Base-by-base conservation (phyloP, 192 early-diverging fungal species). In the Gaertneriomyces semiglobifer region DNA sequence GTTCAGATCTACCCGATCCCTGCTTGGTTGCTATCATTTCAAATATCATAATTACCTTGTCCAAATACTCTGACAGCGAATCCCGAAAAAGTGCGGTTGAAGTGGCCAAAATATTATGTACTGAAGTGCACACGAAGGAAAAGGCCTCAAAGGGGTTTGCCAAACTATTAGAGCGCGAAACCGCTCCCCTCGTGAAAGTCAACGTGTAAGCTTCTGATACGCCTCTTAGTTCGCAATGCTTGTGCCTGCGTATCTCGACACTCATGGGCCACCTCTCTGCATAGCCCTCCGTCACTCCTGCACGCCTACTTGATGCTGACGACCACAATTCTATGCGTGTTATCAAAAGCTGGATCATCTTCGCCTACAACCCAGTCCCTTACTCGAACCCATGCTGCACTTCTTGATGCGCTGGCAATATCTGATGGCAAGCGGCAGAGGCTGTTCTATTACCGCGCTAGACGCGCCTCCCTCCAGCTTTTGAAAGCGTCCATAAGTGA, bases 11-110 rank as follows among this genome's bases (percentile, higher is more conserved):
- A 9, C 44, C 62, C 5, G 69, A 71, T 40, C 1, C 54, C 6
- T n/a, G 33, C 9, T 57, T 71, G 11, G 54, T 62, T 1, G n/a
- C 41, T 3, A 42, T 71, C 39, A 42, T 71, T 1, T 53, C 63
- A 20, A 25, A 58, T 4, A 53, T 90, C 20, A 72, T 79, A 53
- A 64, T 82, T 12, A 88, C 89, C 51, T 77, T 85, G 58, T 67
- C 84, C 9, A 84, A 88, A 33, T 92, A 90, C 68, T 78, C 78
- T 58, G 90, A 92, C 69, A 77, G 80, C 56, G 60, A 60, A 40
- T 90, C 90, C 4, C 84, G 90, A 52, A 63, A 79, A 2, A 65
- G 79, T 1, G 83, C 90, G 53, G 68, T 86, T 14, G 77, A 82
- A 3, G 81, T 85, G 39, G 68, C 90, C 25, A 71, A 74, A 40